Base-by-base conservation (phyloP, 164 flowering plant genomes). In the Stephania cephalantha region DNA sequence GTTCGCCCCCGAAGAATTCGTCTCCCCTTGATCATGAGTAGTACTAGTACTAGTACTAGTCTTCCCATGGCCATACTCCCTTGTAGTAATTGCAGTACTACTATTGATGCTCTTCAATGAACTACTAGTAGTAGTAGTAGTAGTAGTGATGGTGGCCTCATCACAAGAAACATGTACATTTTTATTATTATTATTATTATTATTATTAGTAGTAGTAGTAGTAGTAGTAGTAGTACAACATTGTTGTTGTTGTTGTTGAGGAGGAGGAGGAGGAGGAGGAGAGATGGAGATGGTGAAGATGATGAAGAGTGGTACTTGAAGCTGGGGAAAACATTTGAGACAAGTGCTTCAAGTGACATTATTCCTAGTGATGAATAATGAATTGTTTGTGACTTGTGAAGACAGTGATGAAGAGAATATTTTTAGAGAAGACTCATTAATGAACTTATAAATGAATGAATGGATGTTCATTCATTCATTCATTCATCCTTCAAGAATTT, bases 301-400 rank as follows among this genome's bases (percentile, higher is more conserved):
- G 29, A 81, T 45, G 73, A 69, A 71, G 35, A 63, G 78, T 50
- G 31, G 74, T 69, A 66, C 9, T 85, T 80, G 84, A 83, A 87
- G 85, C 85, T 87, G 70, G 83, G 76, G 70, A 87, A 81, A 65
- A 87, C 90, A 79, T 78, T 85, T 22, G 89, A 77, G 71, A 91
- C 80, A 71, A 92, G 84, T 74, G 88, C 80, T 78, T 90, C 91
- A 42, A 90, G 75, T 61, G 90, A 86, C 93, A 88, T 88, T 75
- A 69, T 48, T 42, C 72, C 53, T 52, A 69, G 52, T 30, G 17
- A 35, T 35, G 42, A 35, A 35, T 35, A 35, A 35, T 35, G 42
- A 35, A 35, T 2, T 25, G 25, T 25, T 35, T 35, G 42, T 35
- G 15, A n/a, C 20, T n/a, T 11, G 13, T 44, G 29, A 4, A 11